A percentile compares a stretch with the other conserved stretches of the same genome.
Conservation (phyloP, 208 protist species). For the Trypanosoma scelopori region DNA sequence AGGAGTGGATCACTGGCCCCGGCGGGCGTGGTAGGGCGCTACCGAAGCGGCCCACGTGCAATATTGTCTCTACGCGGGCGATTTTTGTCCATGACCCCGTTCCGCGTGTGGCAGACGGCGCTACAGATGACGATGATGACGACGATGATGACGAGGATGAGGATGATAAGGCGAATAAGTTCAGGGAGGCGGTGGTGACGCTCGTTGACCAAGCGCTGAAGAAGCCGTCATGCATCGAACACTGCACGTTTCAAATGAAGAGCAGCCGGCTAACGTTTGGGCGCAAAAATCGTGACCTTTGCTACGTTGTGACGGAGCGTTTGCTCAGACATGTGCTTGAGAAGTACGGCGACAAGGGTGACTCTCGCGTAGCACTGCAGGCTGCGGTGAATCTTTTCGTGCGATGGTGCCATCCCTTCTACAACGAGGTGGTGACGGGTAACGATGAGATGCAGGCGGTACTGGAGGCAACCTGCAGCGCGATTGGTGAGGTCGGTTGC, state of each 20-base stretch:
- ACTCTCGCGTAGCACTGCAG: conserved; percentile 20
- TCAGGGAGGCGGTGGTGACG: conserved; percentile 35
- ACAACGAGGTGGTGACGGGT: conserved; percentile 43
- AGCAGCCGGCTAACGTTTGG: conserved; percentile 51
- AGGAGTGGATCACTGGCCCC: conserved; percentile 40
- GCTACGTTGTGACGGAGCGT: conserved; percentile 71
- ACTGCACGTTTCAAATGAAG: conserved; percentile 63
- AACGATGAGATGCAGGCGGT: conserved; percentile 69
- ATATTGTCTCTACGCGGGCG: conserved; percentile 38
- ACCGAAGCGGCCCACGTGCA: conserved; percentile 31
- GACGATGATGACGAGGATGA: conserved; percentile 33
- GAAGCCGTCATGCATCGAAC: conserved; percentile 49
- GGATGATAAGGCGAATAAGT: conserved; percentile 41
- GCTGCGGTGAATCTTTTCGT: conserved; percentile 43
- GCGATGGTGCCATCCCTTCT: conserved; percentile 75
- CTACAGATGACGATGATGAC: conserved; percentile 15
- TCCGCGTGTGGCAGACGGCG: conserved; percentile 16
- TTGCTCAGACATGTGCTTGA: conserved; percentile 57
- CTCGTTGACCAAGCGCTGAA: conserved; percentile 46
- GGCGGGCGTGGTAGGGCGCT: conserved; percentile 38
- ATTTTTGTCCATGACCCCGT: conserved; percentile 71
- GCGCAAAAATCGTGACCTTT: conserved; percentile 53
- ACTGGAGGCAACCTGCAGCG: conserved; percentile 61
- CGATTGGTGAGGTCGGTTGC: conserved; percentile 43
- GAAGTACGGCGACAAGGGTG: conserved; percentile 20